A percentile compares a stretch with the other conserved stretches of the same genome.
Evolutionary conservation across 78 protist genomes (phyloP).

Genomic region (Trichosphaerium sp.): DNA sequence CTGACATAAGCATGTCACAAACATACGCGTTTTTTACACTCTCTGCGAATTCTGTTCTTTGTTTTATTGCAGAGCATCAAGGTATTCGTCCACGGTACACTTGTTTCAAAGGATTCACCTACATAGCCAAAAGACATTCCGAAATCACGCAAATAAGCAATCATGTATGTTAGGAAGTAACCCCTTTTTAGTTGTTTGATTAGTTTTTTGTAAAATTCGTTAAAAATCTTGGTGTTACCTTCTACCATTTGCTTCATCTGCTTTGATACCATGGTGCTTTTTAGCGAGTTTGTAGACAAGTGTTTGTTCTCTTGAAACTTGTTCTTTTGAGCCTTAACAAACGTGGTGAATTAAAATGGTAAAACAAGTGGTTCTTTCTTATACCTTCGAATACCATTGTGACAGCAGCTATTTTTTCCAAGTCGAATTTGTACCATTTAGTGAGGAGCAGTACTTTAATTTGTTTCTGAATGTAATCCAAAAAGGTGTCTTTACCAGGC

Average conservation of each 20-base stretch:
- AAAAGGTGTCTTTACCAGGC: too few relatives aligned
- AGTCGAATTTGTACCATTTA: too few relatives aligned
- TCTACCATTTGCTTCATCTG: slow-evolving; percentile 16
- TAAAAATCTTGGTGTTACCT: too few relatives aligned
- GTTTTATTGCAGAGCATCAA: slow-evolving; percentile 6
- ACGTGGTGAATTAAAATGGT: too few relatives aligned
- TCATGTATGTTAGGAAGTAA: slow-evolving; percentile 18
- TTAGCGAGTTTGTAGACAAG: background rate
- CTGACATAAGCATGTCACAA: too few relatives aligned
- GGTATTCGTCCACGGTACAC: slow-evolving; percentile 4
- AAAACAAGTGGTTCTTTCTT: too few relatives aligned
- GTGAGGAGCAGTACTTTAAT: too few relatives aligned
- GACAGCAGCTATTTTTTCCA: slow-evolving; percentile 1
- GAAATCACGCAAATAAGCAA: slow-evolving; percentile 26
- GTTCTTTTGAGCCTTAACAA: background rate
- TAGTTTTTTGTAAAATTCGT: too few relatives aligned
- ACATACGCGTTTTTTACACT: background rate
- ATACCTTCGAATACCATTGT: slow-evolving; percentile 18
- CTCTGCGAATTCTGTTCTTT: background rate
- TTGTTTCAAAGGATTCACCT: slow-evolving; percentile 24
- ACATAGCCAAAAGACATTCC: slow-evolving; percentile 3
- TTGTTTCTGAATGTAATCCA: too few relatives aligned
- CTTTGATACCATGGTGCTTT: slow-evolving; percentile 4
- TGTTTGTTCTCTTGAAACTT: background rate
- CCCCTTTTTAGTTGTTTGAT: too few relatives aligned